Evolutionary conservation across 75 land plant species (phyloP).

Genomic region (Ceratopteris richardii): DNA sequence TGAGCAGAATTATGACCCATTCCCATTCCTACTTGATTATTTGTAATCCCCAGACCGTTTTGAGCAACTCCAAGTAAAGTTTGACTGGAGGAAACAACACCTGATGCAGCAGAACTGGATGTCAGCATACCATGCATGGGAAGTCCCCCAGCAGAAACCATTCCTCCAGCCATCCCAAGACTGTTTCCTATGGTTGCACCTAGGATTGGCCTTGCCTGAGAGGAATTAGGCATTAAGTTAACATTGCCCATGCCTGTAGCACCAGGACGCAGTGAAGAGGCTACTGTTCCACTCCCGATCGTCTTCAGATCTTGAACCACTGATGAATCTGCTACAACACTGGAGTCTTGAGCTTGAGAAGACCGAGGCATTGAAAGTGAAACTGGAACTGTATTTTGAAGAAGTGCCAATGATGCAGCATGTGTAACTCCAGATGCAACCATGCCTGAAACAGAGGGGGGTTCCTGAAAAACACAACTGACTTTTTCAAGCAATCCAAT

Average conservation of each 20-base stretch:
- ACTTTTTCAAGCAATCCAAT: too few species aligned
- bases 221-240: conserved; percentile 47
- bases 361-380: conserved; percentile 29
- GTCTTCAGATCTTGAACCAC: conserved; percentile 54
- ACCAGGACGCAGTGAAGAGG: conserved; percentile 46
- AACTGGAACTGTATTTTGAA: conserved; percentile 35
- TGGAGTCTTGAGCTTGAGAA: conserved; percentile 49
- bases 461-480: conserved; percentile 32
- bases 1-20: conserved; percentile 12
- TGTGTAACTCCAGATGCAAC: conserved; percentile 30
- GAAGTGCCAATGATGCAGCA: too few species aligned
- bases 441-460: conserved; percentile 33
- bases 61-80: conserved; percentile 1
- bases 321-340: conserved; percentile 22
- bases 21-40: conserved; percentile 14
- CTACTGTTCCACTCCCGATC: conserved; percentile 25
- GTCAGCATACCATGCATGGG: conserved; percentile 66
- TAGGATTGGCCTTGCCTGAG: conserved; percentile 51
- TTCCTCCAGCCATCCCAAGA: conserved; percentile 33
- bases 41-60: conserved; percentile 8
- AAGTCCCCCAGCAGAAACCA: conserved; percentile 47
- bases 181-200: conserved; percentile 32
- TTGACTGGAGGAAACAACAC: conserved; percentile 1
- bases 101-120: conserved; percentile 14
- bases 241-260: conserved; percentile 53